Conservation (phyloP, 2,329 filamentous ascomycete genomes). For the Aspergillus neoniger region DNA sequence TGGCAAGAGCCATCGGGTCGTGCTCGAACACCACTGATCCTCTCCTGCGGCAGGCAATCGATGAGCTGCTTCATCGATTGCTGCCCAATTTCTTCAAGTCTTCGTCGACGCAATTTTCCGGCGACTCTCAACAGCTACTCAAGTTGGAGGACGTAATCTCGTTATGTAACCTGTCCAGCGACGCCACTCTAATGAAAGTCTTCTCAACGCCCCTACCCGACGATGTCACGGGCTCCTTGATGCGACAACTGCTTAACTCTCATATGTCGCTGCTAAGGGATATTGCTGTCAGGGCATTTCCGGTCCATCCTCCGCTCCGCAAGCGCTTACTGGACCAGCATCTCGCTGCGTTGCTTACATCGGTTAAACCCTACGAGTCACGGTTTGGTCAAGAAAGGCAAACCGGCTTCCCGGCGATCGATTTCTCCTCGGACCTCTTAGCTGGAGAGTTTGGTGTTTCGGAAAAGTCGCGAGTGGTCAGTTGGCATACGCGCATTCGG, state of each 20-base stretch:
- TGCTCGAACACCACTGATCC: not conserved
- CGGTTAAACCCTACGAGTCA: not conserved
- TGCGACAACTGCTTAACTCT: not conserved
- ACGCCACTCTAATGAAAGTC: not conserved
- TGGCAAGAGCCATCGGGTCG: constrained; percentile 5
- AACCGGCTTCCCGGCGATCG: not conserved
- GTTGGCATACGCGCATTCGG: not conserved
- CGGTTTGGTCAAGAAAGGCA: not conserved
- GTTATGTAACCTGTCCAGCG: not conserved
- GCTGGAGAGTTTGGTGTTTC: not conserved
- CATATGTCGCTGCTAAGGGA: not conserved
- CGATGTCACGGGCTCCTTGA: not conserved
- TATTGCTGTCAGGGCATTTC: not conserved
- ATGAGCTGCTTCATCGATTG: not conserved
- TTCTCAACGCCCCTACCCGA: not conserved
- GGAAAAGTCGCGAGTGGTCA: not conserved
- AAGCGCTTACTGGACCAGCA: not conserved
- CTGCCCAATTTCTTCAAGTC: not conserved
- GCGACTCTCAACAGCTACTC: not conserved
- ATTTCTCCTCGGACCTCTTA: not conserved
- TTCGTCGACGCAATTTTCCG: not conserved
- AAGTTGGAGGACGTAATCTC: not conserved
- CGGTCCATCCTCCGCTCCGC: not conserved
- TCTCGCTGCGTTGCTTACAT: not conserved
- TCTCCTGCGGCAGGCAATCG: not conserved